These are phyloP conservation scores for Fraxinus dipetala DNA, from an alignment of 305 asterid species.

Conservation along the genomic window DNA sequence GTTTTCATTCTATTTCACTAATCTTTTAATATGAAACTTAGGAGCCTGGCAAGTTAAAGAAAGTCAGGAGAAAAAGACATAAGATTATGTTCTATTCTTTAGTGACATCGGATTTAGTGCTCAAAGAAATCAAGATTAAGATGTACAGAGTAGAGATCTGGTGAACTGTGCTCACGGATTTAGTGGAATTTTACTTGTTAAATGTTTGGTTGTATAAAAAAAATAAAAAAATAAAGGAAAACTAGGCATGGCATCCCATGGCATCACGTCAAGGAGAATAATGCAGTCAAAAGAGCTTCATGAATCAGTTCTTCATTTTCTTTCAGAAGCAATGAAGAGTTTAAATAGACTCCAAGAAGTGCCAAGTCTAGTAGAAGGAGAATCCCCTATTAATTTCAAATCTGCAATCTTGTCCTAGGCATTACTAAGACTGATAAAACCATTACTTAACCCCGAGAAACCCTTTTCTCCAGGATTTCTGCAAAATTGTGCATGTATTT, in stretches of 20 bases:
- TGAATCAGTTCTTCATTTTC: background rate
- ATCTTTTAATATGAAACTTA: background rate
- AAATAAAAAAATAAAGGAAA: background rate
- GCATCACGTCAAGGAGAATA: background rate
- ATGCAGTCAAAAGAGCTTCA: background rate
- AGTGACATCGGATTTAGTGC: background rate
- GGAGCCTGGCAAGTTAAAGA: background rate
- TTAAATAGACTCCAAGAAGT: background rate
- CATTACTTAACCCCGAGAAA: background rate
- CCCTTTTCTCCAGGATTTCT: background rate
- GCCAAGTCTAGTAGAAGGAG: background rate
- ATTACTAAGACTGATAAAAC: background rate
- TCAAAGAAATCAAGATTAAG: background rate
- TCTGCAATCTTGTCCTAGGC: background rate
- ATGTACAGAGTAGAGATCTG: background rate
- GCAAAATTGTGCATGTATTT: background rate
- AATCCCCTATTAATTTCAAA: background rate
- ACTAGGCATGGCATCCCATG: background rate
- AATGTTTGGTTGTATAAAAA: background rate
- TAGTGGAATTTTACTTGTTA: background rate
- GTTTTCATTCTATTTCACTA: background rate
- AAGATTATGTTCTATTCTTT: background rate
- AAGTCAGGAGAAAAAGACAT: background rate
- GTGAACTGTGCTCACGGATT: background rate
- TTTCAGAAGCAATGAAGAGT: background rate